These are phyloP conservation scores for Diversispora eburnea DNA, from an alignment of 192 early-diverging fungal species.

Conservation along the genomic window DNA sequence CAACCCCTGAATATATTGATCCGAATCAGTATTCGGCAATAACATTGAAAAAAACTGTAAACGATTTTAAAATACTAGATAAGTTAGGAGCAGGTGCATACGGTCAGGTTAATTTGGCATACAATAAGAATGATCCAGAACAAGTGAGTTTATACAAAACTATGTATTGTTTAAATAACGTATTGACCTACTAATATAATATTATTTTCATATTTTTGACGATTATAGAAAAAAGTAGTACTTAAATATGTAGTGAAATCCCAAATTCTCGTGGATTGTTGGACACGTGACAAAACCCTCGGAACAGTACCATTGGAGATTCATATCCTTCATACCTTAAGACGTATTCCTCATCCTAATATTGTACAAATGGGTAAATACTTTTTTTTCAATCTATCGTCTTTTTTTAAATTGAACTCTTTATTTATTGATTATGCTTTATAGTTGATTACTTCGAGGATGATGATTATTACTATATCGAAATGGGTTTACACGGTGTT, in stretches of 20 bases:
- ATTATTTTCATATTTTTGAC: too few species aligned
- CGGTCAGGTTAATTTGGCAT: conserved; percentile 62
- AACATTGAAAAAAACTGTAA: conserved; percentile 41
- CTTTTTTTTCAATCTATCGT: neutral
- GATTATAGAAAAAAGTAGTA: conserved; percentile 47
- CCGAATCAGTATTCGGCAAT: conserved; percentile 42
- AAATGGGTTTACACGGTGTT: conserved; percentile 56
- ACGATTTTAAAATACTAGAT: conserved; percentile 59
- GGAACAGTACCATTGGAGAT: conserved; percentile 75
- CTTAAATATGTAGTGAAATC: conserved; percentile 73
- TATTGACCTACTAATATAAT: too few species aligned
- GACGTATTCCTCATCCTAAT: conserved; percentile 52
- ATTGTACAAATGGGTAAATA: conserved; percentile 50
- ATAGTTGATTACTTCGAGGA: conserved; percentile 73
- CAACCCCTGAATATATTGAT: conserved; percentile 14
- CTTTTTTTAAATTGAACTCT: conserved; percentile 19
- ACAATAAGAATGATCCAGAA: conserved; percentile 45
- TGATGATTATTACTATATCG: conserved; percentile 63
- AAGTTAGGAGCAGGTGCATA: conserved; percentile 70
- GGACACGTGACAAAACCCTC: conserved; percentile 64
- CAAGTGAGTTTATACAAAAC: conserved; percentile 35
- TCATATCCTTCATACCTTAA: conserved; percentile 62
- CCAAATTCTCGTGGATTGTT: conserved; percentile 59
- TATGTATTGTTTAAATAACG: too few species aligned
- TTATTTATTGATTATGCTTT: conserved; percentile 28